Percentiles rank a stretch among this genome's conserved stretches.
These are phyloP conservation scores for Colletotrichum higginsianum DNA, from an alignment of 2,329 filamentous ascomycete species.

Conservation along the genomic window DNA sequence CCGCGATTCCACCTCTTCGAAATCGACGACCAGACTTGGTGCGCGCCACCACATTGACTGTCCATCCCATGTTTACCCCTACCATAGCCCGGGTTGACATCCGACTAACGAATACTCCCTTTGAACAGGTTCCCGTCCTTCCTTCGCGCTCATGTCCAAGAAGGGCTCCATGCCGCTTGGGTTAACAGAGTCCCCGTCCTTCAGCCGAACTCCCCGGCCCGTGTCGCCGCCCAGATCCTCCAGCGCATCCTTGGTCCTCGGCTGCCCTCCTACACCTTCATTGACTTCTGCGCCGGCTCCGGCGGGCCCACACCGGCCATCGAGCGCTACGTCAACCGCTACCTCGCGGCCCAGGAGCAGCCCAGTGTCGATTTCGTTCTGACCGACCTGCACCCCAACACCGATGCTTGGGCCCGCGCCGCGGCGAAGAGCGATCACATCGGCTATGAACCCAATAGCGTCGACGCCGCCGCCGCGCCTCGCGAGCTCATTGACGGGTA, in stretches of 20 bases:
- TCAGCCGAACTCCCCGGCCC: slow-evolving; percentile 70
- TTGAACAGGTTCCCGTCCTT: slow-evolving; percentile 73
- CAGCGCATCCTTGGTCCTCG: slow-evolving; percentile 62
- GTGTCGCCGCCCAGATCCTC: slow-evolving; percentile 72
- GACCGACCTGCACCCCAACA: slow-evolving; percentile 77
- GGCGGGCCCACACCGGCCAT: slow-evolving; percentile 79
- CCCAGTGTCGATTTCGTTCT: slow-evolving; percentile 70
- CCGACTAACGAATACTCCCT: slow-evolving; percentile 23
- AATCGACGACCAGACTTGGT: slow-evolving; percentile 78
- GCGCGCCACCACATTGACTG: slow-evolving; percentile 44
- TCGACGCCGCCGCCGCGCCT: slow-evolving; percentile 77
- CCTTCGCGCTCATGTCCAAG: slow-evolving; percentile 75
- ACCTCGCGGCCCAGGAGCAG: slow-evolving; percentile 48
- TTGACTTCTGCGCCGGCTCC: slow-evolving; percentile 84
- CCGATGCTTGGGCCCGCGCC: slow-evolving; percentile 71
- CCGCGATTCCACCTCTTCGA: slow-evolving; percentile 77
- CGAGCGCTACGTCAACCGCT: slow-evolving; percentile 70
- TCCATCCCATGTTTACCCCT: slow-evolving; percentile 1
- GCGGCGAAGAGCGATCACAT: slow-evolving; percentile 68
- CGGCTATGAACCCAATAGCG: slow-evolving; percentile 70
- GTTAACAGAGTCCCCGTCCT: slow-evolving; percentile 70
- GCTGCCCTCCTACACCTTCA: slow-evolving; percentile 71
- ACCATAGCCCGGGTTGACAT: not conserved
- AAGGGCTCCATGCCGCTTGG: slow-evolving; percentile 76
- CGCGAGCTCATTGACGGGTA: slow-evolving; percentile 58